Evolutionary conservation across 805 yeast genomes (phyloP), one percentile per base, ranked within the genome.

Genomic region (Candida nitratophila): DNA sequence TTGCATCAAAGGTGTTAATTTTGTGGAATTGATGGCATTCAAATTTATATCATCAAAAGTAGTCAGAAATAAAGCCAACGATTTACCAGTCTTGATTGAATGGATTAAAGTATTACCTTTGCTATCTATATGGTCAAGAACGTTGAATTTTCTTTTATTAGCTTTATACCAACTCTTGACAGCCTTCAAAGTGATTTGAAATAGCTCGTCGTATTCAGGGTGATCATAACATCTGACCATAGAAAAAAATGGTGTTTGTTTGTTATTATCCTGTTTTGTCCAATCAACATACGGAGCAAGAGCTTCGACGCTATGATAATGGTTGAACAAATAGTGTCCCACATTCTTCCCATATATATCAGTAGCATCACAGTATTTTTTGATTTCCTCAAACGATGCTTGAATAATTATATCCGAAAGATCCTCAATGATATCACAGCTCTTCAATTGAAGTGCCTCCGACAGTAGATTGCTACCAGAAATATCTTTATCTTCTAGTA

Each of bases 181-280:
- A 15, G 70, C 63, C 1, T 56, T 49, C 43, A 83, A 70, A 0
- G 79, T 77, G 12, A 56, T 60, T 16, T 50, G 40, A 5, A 86
- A 63, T 52, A 86, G 55, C 3, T 55, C 55, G 2, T 67, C 57
- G 59, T 89, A 90, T 30, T 78, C 61, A 0, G 76, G 65, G 50
- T 85, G 89, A 58, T 89, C 96, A 61, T 90, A 90, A 50, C 89
- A 79, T 44, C 96, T 65, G 50, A 87, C 79, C 3, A 86, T 63
- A 2, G 87, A 74, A 60, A 84, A 78, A 10, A 91, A 64, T 0
- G 97, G 95, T 0, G 97, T 86, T 52, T 85, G 86, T 0, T 81
- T 77, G 47, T 74, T 77, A 12, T 54, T 49, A 56, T 90, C 97
- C 42, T 73, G 73, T 14, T 63, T 57, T 7, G 67, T 70, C 97